Evolutionary conservation across 1,139 yeast species (phyloP).

Genomic region (Yamadazyma songkhlaensis): DNA sequence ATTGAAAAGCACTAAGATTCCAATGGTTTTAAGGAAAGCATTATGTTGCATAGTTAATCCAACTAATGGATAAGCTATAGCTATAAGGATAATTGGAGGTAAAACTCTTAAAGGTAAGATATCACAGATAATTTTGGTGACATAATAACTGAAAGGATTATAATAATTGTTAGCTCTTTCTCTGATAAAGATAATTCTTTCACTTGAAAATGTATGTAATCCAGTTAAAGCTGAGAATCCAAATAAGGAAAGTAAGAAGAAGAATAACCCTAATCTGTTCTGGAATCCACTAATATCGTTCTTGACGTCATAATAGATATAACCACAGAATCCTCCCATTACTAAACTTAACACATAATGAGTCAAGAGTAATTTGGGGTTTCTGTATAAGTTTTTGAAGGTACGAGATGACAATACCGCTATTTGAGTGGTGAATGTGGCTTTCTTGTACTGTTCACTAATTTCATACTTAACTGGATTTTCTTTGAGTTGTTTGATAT

Average conservation of each 20-base stretch:
- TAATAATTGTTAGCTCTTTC: conserved; percentile 95
- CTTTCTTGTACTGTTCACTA: conserved; percentile 41
- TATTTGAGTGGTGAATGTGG: conserved; percentile 62
- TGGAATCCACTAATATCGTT: conserved; percentile 96
- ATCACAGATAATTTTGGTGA: conserved; percentile 85
- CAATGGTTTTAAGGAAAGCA: conserved; percentile 71
- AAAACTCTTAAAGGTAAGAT: conserved; percentile 83
- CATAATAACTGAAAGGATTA: conserved; percentile 78
- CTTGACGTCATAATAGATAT: conserved; percentile 73
- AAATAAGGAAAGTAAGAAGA: conserved; percentile 83
- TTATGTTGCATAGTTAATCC: conserved; percentile 78
- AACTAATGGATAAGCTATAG: conserved; percentile 87
- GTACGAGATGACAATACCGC: conserved; percentile 76
- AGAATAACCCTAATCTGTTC: conserved; percentile 88
- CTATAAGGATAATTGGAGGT: conserved; percentile 82
- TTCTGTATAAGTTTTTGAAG: conserved; percentile 87
- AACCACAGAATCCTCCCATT: conserved; percentile 83
- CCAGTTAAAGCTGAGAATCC: conserved; percentile 95
- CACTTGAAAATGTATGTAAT: conserved; percentile 81
- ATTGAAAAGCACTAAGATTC: conserved; percentile 76
- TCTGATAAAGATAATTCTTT: conserved; percentile 81
- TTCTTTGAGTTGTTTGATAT: conserved; percentile 39
- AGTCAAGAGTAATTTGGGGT: conserved; percentile 79
- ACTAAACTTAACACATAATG: conserved; percentile 76
- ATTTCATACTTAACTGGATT: conserved; percentile 33